A percentile compares a stretch with the other conserved stretches of the same genome.
Conservation (phyloP, 805 yeast species). For the Pichia paraexigua region DNA sequence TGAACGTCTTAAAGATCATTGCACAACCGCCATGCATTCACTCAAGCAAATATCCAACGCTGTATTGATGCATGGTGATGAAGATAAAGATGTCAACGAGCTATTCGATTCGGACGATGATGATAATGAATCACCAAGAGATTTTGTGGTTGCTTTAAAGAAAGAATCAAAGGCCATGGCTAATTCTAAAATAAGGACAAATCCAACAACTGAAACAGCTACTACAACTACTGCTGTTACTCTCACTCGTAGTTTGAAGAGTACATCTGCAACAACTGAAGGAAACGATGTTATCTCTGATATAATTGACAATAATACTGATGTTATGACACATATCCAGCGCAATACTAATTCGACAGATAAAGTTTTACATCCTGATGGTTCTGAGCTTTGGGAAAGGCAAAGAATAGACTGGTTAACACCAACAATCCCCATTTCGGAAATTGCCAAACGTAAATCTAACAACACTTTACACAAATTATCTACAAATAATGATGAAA, state of each 20-base stretch:
- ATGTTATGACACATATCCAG: too few relatives aligned
- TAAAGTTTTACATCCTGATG: slow-evolving; percentile 5
- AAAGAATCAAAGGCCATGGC: neutral
- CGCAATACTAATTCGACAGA: neutral
- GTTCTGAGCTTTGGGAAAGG: slow-evolving; percentile 55
- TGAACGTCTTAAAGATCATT: neutral
- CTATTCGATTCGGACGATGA: slow-evolving; percentile 3
- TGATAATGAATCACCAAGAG: neutral
- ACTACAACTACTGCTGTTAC: neutral
- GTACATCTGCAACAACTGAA: neutral
- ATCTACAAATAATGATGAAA: slow-evolving; percentile 14
- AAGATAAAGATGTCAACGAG: slow-evolving; percentile 1
- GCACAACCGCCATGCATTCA: slow-evolving; percentile 3
- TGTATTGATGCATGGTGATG: slow-evolving; percentile 2
- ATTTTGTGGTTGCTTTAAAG: neutral
- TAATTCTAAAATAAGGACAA: neutral
- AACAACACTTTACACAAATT: slow-evolving; percentile 29
- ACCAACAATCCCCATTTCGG: slow-evolving; percentile 18
- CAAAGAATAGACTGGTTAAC: slow-evolving; percentile 63
- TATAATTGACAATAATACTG: neutral
- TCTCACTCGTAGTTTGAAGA: neutral
- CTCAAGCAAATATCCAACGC: slow-evolving; percentile 7
- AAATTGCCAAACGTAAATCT: slow-evolving; percentile 1
- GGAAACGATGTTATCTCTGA: neutral
- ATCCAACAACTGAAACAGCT: neutral